Percentiles rank a stretch among this genome's conserved stretches.
Conservation (phyloP, 2,329 filamentous ascomycete species). For the Ophiostoma montium region DNA sequence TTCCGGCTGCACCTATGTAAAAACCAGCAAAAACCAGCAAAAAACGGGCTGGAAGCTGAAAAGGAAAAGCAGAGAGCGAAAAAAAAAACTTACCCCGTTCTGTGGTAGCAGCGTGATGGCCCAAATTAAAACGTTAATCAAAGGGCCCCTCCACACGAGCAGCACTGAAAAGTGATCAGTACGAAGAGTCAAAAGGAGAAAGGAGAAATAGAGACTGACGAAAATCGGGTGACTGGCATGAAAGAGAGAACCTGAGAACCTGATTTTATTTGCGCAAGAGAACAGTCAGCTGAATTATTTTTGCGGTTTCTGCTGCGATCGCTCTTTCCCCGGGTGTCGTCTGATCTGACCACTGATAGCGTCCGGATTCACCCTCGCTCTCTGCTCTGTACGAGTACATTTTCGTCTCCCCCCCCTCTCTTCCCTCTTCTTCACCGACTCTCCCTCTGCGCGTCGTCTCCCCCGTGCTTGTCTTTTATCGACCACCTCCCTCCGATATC, state of each 20-base stretch:
- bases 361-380: background rate
- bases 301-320: background rate
- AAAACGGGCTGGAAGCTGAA: too few relatives aligned
- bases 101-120: too few relatives aligned
- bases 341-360: background rate
- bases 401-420: background rate
- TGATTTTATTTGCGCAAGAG: too few relatives aligned
- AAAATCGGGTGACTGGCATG: background rate
- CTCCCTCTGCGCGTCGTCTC: background rate
- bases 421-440: background rate
- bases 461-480: background rate
- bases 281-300: background rate
- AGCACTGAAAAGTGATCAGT: too few relatives aligned
- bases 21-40: too few relatives aligned
- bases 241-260: background rate
- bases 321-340: background rate
- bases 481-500: background rate
- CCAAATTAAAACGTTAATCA: too few relatives aligned
- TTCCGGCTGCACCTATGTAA: too few relatives aligned
- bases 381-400: too few relatives aligned
- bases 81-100: too few relatives aligned
- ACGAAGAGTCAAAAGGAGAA: background rate
- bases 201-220: background rate
- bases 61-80: too few relatives aligned
- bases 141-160: too few relatives aligned